These are phyloP conservation scores for Annulohypoxylon truncatum DNA, from an alignment of 2,329 filamentous ascomycete genomes.

Conservation along the genomic window DNA sequence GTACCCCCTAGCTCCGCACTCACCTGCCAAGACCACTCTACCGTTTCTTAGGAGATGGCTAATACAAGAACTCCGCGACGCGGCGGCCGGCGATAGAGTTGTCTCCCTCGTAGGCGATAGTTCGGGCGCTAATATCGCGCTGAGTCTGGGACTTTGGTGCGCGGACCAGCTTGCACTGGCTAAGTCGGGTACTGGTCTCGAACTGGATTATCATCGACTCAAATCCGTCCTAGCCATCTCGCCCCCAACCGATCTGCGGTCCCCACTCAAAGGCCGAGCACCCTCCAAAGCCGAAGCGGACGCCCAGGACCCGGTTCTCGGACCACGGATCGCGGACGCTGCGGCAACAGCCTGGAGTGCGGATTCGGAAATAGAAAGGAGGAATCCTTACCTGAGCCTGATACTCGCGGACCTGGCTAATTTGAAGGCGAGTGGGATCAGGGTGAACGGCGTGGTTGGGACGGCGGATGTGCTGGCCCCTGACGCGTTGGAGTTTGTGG, in stretches of 20 bases:
- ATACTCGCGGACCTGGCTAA: conserved; percentile 50
- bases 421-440: conserved; percentile 54
- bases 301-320: conserved; percentile 59
- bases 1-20: background rate
- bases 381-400: conserved; percentile 17
- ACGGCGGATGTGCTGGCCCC: conserved; percentile 62
- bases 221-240: background rate
- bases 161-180: background rate
- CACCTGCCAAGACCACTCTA: background rate
- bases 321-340: conserved; percentile 53
- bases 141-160: background rate
- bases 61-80: background rate
- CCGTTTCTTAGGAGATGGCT: background rate
- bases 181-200: background rate
- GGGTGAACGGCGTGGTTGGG: conserved; percentile 64
- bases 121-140: background rate
- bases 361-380: conserved; percentile 46
- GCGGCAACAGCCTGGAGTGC: conserved; percentile 37
- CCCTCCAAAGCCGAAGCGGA: conserved; percentile 55
- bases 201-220: background rate
- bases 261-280: no score
- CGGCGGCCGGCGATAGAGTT: background rate
- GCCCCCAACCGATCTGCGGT: background rate
- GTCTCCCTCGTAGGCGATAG: conserved; percentile 37
- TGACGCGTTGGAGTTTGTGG: background rate